These are phyloP conservation scores for Pezicula radicicola DNA, from an alignment of 2,329 filamentous ascomycete genomes.

Conservation along the genomic window DNA sequence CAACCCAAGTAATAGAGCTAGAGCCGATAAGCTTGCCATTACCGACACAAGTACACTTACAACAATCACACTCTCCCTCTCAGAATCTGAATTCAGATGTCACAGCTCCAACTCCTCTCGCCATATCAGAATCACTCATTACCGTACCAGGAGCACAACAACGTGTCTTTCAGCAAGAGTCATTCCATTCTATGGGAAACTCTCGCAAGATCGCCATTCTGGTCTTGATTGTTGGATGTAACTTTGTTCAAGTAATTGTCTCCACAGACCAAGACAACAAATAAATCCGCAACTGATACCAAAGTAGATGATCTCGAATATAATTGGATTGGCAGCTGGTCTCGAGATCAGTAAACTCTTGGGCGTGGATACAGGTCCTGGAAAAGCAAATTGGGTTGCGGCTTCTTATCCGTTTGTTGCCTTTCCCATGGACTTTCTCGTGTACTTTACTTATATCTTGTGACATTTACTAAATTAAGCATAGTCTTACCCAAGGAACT, in stretches of 20 bases:
- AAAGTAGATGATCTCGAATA: slow-evolving; percentile 3
- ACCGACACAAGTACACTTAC: too few relatives aligned
- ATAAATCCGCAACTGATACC: too few relatives aligned
- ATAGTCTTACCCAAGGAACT: slow-evolving; percentile 44
- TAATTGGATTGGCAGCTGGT: slow-evolving; percentile 1
- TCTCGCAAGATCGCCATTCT: not conserved
- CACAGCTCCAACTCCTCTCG: too few relatives aligned
- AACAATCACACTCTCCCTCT: too few relatives aligned
- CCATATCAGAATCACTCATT: not conserved
- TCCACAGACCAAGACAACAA: too few relatives aligned
- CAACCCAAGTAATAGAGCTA: too few relatives aligned
- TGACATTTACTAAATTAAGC: too few relatives aligned
- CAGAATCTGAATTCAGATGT: too few relatives aligned
- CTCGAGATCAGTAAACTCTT: slow-evolving; percentile 4
- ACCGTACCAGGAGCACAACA: not conserved
- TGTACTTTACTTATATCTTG: too few relatives aligned
- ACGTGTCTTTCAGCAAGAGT: not conserved
- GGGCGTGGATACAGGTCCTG: not conserved
- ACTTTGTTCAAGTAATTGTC: not conserved
- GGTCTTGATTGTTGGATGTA: not conserved
- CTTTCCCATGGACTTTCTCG: not conserved
- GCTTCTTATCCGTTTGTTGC: slow-evolving; percentile 1
- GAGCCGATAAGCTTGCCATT: too few relatives aligned
- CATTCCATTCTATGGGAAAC: not conserved
- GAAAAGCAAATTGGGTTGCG: slow-evolving; percentile 4